phyloP scores from a whole-genome alignment of 2,329 filamentous ascomycete genomes.

The Colletotrichum sp. region DNA sequence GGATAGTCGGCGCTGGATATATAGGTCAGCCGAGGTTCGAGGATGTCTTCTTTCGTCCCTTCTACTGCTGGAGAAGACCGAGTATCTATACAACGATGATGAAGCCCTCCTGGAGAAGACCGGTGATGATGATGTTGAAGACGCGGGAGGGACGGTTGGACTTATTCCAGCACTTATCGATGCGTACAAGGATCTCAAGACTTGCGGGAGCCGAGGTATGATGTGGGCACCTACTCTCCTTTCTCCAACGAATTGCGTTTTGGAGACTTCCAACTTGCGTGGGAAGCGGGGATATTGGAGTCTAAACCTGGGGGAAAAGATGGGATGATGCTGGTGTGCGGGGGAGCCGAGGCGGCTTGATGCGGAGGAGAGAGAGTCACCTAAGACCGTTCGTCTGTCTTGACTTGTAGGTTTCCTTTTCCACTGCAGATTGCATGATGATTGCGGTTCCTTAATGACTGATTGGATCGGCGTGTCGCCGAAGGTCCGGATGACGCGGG shows the following conservation, averaged over 20 bases:
- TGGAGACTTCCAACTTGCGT: neutral
- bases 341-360: neutral
- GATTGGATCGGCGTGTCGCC: neutral
- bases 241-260: neutral
- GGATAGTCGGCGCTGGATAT: neutral
- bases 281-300: neutral
- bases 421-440: neutral
- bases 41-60: neutral
- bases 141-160: neutral
- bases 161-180: neutral
- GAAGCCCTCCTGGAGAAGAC: neutral
- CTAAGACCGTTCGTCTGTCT: neutral
- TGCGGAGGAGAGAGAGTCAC: neutral
- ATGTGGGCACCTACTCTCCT: neutral
- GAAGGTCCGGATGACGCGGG: neutral
- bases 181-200: neutral
- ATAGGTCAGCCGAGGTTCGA: neutral
- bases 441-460: neutral
- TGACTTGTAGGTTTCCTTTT: neutral
- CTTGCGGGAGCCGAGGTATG: neutral
- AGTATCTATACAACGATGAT: fast-evolving
- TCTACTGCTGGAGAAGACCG: neutral
- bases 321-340: neutral
- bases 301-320: neutral
- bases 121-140: neutral